These are phyloP conservation scores for Sugiyamaella neomexicana DNA, from an alignment of 1,139 yeast genomes.

Conservation along the genomic window DNA sequence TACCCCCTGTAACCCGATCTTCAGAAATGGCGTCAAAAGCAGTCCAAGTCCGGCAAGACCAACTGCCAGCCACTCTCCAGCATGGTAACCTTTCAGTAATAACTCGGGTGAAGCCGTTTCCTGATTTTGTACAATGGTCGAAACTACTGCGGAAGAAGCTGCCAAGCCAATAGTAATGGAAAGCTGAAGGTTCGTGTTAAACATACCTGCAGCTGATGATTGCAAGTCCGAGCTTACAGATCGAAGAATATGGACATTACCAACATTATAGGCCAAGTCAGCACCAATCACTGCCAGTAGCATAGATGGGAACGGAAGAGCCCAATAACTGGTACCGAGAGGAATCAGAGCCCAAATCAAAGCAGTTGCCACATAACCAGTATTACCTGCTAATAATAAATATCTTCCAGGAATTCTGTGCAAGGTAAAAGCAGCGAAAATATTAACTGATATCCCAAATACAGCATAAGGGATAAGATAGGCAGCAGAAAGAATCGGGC, in stretches of 20 bases:
- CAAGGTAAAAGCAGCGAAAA: conserved; percentile 47
- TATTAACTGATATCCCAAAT: conserved; percentile 42
- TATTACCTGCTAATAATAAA: conserved; percentile 40
- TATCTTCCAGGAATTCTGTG: conserved; percentile 45
- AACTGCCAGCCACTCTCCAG: conserved; percentile 45
- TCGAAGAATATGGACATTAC: conserved; percentile 44
- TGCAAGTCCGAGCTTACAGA: conserved; percentile 43
- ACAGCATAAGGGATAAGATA: conserved; percentile 44
- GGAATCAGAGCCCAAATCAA: conserved; percentile 46
- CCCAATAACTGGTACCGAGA: conserved; percentile 42
- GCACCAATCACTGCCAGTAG: conserved; percentile 46
- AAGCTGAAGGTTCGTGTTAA: conserved; percentile 46
- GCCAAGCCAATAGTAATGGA: conserved; percentile 46
- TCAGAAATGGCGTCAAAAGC: conserved; percentile 38
- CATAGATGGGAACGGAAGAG: conserved; percentile 47
- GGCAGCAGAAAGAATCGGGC: conserved; percentile 45
- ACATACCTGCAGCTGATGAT: conserved; percentile 49
- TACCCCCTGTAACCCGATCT: conserved; percentile 39
- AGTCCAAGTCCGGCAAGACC: conserved; percentile 40
- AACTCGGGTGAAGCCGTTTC: conserved; percentile 32
- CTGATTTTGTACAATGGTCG: conserved; percentile 37
- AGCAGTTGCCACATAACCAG: conserved; percentile 39
- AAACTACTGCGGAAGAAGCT: conserved; percentile 41
- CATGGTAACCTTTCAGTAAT: conserved; percentile 41
- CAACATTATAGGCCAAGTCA: conserved; percentile 48